Evolutionary conservation across 2,329 filamentous ascomycete genomes (phyloP).

Genomic region (Phaeophleospora eucalypticola): DNA sequence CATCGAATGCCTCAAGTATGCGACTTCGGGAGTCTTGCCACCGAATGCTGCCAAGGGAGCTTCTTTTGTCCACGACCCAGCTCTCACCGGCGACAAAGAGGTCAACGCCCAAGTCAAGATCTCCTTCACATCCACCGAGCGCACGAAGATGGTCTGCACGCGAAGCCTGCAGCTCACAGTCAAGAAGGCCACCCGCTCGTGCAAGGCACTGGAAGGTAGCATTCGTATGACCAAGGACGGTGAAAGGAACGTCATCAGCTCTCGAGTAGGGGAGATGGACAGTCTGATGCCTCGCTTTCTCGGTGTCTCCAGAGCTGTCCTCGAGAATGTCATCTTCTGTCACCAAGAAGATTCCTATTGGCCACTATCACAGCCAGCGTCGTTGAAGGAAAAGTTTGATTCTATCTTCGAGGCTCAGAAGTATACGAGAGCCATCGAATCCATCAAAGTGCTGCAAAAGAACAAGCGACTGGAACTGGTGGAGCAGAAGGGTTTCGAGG

Average conservation of each 20-base stretch:
- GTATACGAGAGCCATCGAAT: conserved; percentile 96
- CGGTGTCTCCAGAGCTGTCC: conserved; percentile 82
- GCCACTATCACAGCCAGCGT: conserved; percentile 85
- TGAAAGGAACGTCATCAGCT: conserved; percentile 74
- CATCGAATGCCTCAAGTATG: conserved; percentile 98
- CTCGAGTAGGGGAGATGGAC: conserved; percentile 68
- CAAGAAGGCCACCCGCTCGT: conserved; percentile 70
- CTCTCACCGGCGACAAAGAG: conserved; percentile 81
- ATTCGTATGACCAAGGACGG: conserved; percentile 73
- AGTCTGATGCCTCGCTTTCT: conserved; percentile 78
- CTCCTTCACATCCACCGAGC: conserved; percentile 74
- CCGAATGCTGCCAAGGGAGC: conserved; percentile 82
- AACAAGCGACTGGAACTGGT: conserved; percentile 72
- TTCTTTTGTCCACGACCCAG: conserved; percentile 96
- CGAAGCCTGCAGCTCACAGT: conserved; percentile 81
- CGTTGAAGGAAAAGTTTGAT: conserved; percentile 90
- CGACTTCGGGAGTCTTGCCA: conserved; percentile 87
- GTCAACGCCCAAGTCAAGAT: conserved; percentile 89
- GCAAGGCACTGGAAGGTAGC: conserved; percentile 81
- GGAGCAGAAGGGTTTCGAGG: conserved; percentile 69
- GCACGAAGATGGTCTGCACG: conserved; percentile 75
- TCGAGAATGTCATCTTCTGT: conserved; percentile 96
- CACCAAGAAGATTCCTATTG: conserved; percentile 97
- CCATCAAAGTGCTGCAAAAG: conserved; percentile 83
- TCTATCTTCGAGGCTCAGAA: conserved; percentile 97